Evolutionary conservation across 2,329 filamentous ascomycete species (phyloP), one percentile per base, ranked within the genome.

Genomic region (Nemania diffusa): DNA sequence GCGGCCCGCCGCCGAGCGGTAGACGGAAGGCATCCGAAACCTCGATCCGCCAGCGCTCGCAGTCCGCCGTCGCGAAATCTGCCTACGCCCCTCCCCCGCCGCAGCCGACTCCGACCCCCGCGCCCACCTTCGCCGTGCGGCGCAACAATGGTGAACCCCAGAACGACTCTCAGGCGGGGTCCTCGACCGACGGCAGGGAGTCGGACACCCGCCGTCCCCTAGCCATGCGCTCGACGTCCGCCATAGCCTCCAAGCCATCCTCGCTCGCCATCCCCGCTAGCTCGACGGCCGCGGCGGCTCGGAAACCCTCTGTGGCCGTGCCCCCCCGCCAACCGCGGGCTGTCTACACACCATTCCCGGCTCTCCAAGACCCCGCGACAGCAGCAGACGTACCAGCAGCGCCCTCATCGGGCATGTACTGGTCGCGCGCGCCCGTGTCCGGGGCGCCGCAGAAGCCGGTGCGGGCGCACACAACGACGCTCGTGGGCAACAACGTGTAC

Each of bases 381-480:
- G 86, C 86, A 1, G 84, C 87, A 5, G 85, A 90, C 65, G 88
- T 91, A 20, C 82, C 85, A 9, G 82, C 85, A 2, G 88, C 90
- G 17, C 90, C 90, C 27, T 86, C 90, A 20, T 90, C 88, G 56
- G 90, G 89, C 73, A 91, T 92, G 89, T 92, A 92, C 80, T 91
- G 90, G 89, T 90, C 88, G 60, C 84, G 83, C 40, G 89, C 89
- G 9, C 87, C 86, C 7, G 83, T 87, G n/a, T 91, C 89, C 2
- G 90, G 90, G 27, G 81, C 84, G 27, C 81, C 87, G 44, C 88
- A 89, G 74, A 86, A 87, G 17, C 84, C 87, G 26, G 79, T 91
- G 65, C 85, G 90, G 62, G 90, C 90, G 17, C 90, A 92, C 78
- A 91, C 89, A 51, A 87, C 87, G 34, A 90, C 89, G 22, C 80